A percentile compares a stretch with the other conserved stretches of the same genome.
Conservation (phyloP, 169 alveolate species). For the Blepharisma undulans region DNA sequence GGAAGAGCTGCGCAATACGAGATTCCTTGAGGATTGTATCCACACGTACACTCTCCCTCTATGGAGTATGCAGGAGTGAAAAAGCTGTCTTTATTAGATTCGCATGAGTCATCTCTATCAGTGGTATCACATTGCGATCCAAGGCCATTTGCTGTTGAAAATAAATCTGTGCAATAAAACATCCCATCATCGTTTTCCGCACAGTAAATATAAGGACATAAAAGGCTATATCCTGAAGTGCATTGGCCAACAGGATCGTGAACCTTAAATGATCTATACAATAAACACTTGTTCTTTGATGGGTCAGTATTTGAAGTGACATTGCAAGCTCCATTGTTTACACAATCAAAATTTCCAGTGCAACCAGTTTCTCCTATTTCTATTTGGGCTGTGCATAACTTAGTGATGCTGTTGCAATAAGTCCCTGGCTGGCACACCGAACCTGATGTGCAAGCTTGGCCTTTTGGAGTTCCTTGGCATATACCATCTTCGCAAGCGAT, state of each 20-base stretch:
- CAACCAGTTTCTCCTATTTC: slow-evolving; percentile 22
- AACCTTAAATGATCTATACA: neutral
- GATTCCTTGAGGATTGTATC: neutral
- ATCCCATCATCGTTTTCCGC: neutral
- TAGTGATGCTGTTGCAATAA: neutral
- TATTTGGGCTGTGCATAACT: neutral
- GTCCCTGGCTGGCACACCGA: neutral
- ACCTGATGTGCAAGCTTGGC: neutral
- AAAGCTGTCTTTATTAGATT: no score
- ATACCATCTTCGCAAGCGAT: neutral
- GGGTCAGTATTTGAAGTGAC: neutral
- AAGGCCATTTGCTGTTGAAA: no score
- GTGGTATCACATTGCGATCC: no score
- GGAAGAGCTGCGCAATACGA: neutral
- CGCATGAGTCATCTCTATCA: no score
- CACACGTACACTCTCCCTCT: slow-evolving; percentile 17
- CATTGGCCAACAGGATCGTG: neutral
- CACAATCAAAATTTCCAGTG: neutral
- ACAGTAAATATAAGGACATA: neutral
- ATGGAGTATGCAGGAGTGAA: no score
- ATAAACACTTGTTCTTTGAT: neutral
- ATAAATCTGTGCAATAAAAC: neutral
- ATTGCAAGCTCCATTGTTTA: slow-evolving; percentile 24
- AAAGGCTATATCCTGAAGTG: neutral
- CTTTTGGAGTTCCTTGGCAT: neutral